Evolutionary conservation across 2,329 filamentous ascomycete genomes (phyloP), one percentile per base, ranked within the genome.

Genomic region (Talaromyces sp.): DNA sequence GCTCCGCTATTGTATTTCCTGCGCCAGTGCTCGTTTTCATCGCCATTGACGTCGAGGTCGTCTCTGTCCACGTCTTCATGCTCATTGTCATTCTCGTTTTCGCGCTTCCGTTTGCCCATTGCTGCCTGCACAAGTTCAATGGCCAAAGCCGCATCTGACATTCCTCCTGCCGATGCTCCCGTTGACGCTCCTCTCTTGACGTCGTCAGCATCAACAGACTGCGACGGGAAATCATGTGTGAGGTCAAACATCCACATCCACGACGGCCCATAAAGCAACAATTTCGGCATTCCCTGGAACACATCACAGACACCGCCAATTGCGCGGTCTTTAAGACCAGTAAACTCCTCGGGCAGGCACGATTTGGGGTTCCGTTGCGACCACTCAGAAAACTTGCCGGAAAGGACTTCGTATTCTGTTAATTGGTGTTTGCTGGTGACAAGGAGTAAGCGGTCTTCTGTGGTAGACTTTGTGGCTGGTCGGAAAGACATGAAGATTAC

Each of bases 241-340:
- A 96, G 81, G 75, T 98, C 93, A 67, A 99, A 87, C 93, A 98
- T 98, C 80, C 91, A 93, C 27, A 99, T 78, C 85, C 93, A 98
- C 1, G 86, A 89, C 47, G 87, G 86, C 7, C 94, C 93, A 73
- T 96, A 97, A 22, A 98, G 80, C 92, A 94, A 98, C 8, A 94
- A 79, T 15, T 94, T 86, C 56, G 87, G 81, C n/a, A 80, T 79
- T 8, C 70, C 69, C 33, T 75, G 74, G 33, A 82, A 81, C 1
- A 89, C 82, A 73, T 96, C 90, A 93, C 94, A 98, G 45, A 97
- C 77, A 31, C 89, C 88, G 3, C 93, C 93, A 81, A 94, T 94
- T 62, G 90, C 90, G 49, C 91, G 84, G 74, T 97, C 93, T 66
- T 89, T 87, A 27, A 93, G 85, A 68, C 88, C 86, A 64, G 85